phyloP scores from a whole-genome alignment of 257 asterid genomes.

The Solanum ahanhuiri region DNA sequence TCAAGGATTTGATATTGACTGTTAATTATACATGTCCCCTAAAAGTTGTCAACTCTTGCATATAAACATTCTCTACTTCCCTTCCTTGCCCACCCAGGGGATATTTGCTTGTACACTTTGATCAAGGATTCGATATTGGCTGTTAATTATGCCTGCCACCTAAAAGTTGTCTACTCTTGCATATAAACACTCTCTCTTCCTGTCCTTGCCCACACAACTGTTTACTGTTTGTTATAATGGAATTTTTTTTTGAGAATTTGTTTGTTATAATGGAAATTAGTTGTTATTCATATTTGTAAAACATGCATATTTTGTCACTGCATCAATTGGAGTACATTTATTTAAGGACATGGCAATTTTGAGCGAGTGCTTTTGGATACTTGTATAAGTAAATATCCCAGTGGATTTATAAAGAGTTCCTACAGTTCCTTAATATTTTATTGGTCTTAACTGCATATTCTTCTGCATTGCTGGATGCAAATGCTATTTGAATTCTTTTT shows the following conservation, averaged over 20 bases:
- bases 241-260: background rate
- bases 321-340: background rate
- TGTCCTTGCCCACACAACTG: background rate
- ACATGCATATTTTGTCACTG: background rate
- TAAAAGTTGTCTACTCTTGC: background rate
- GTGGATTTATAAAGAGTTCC: background rate
- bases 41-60: background rate
- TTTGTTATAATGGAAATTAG: background rate
- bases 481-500: background rate
- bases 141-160: background rate
- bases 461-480: slow-evolving; percentile 18
- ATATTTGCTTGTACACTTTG: background rate
- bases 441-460: background rate
- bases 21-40: background rate
- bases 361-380: background rate
- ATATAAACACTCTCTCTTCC: background rate
- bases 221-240: background rate
- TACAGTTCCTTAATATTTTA: background rate
- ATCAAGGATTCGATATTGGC: background rate
- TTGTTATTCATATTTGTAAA: background rate
- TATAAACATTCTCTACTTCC: background rate
- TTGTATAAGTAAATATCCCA: background rate
- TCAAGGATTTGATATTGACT: background rate
- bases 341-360: background rate
- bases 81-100: background rate